phyloP scores from a whole-genome alignment of 306 rosid genomes.

The Pterocarpus macrocarpus region DNA sequence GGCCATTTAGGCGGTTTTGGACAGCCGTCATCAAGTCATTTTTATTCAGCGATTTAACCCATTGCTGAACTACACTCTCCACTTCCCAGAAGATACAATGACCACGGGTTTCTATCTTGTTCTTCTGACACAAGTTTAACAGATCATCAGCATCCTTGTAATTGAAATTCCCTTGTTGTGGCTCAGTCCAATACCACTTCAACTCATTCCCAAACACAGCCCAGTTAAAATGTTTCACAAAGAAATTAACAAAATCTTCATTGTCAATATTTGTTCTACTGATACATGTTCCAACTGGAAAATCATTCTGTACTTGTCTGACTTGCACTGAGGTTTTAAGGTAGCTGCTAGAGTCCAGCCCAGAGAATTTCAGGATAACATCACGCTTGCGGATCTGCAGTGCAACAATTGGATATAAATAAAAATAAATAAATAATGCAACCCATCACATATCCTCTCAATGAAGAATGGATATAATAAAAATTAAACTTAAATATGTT shows the following conservation, averaged over 20 bases:
- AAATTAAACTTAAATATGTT: no score
- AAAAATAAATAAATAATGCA: background rate
- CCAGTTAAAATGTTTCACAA: conserved; percentile 87
- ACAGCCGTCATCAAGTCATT: conserved; percentile 77
- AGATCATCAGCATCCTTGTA: conserved; percentile 93
- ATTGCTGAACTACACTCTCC: conserved; percentile 70
- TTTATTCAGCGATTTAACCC: conserved; percentile 72
- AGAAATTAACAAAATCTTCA: conserved; percentile 82
- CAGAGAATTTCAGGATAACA: conserved; percentile 79
- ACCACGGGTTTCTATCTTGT: conserved; percentile 80
- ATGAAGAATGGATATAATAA: conserved; percentile 22
- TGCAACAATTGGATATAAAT: conserved; percentile 20
- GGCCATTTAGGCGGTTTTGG: conserved; percentile 73
- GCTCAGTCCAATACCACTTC: conserved; percentile 97
- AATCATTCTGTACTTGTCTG: conserved; percentile 69
- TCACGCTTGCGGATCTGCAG: conserved; percentile 89
- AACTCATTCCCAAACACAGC: conserved; percentile 94
- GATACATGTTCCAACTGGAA: conserved; percentile 86
- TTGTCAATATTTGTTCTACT: conserved; percentile 88
- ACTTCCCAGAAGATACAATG: conserved; percentile 98
- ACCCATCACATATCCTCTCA: conserved; percentile 20
- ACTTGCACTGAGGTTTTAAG: conserved; percentile 66
- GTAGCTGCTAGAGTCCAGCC: conserved; percentile 55
- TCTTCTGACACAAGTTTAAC: conserved; percentile 64
- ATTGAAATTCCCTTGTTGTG: conserved; percentile 82